These are phyloP conservation scores for Puccinia brachypodii DNA, from an alignment of 1,284 basidiomycete species.

Conservation along the genomic window DNA sequence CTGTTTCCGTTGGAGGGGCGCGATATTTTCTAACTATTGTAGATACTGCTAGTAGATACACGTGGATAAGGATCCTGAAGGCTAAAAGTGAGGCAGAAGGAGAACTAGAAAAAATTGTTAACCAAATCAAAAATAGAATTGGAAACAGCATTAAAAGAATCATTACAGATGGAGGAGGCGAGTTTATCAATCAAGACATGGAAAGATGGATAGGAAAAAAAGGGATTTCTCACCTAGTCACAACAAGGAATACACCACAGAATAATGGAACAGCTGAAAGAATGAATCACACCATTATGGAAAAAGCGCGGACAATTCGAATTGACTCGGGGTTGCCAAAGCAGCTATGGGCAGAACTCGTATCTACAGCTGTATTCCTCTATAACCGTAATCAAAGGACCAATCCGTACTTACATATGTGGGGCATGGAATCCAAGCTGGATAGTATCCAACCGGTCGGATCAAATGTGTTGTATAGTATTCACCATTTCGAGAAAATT, in stretches of 20 bases:
- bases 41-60: slow-evolving; percentile 12
- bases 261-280: slow-evolving; percentile 20
- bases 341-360: slow-evolving; percentile 2
- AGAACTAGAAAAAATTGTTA: neutral
- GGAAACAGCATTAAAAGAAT: slow-evolving; percentile 1
- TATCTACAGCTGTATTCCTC: neutral
- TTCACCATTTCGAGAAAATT: neutral
- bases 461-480: neutral
- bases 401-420: neutral
- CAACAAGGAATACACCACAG: slow-evolving; percentile 22
- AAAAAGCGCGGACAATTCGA: too few relatives aligned
- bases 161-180: slow-evolving; percentile 13
- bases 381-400: neutral
- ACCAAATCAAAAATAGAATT: neutral
- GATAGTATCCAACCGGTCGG: neutral
- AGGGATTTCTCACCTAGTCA: slow-evolving; percentile 10
- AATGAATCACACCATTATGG: slow-evolving; percentile 12
- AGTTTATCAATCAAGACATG: slow-evolving; percentile 20
- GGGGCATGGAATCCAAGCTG: neutral
- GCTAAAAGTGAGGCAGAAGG: neutral
- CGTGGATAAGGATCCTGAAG: slow-evolving; percentile 3
- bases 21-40: slow-evolving; percentile 17
- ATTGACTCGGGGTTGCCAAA: neutral
- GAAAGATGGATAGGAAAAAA: neutral
- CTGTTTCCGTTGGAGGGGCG: slow-evolving; percentile 5